Base-by-base conservation (phyloP, 352 stramenopile genomes). In the Pythium brassicae region DNA sequence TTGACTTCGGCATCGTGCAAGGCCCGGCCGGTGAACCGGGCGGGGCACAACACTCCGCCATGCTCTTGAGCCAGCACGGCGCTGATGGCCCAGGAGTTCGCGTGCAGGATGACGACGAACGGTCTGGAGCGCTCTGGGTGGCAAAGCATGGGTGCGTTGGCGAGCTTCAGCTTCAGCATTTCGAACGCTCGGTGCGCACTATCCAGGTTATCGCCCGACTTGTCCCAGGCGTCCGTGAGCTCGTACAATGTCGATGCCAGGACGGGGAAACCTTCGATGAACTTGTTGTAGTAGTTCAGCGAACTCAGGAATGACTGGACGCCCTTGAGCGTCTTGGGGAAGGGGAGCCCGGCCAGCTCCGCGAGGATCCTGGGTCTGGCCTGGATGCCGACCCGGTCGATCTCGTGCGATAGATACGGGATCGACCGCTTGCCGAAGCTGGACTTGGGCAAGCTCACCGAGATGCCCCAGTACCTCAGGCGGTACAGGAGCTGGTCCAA, bases 211-310 rank as follows among this genome's bases (percentile, higher is more conserved):
- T 35, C 29, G 4, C 29, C 29, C 5, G 29, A 35, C 29, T 35
- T 35, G 29, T 10, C 9, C 29, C 29, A 25, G 0, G 23, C 35
- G 4, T 69, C 58, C 1, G 47, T 62, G 0, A 72, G 54, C 10
- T 69, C 58, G 43, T 69, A 65, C 1, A 67, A 34, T 0, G 42
- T 50, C 0, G 49, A 53, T 1, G 59, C 59, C 10, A 68, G 60
- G 3, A 65, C 47, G 1, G 59, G 40, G 9, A 62, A 65, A 22
- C 66, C 25, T 29, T 74, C 54, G 4, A 71, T 61, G n/a, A 68
- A 70, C 19, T 55, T 47, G 19, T 34, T 55, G 22, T 73, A 73
- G 40, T 69, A 69, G n/a, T 65, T 65, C 1, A 68, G 14, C 0
- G 54, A 49, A 0, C 55, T 53, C 0, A 74, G 17, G 25, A 70